Evolutionary conservation across 2,329 filamentous ascomycete species (phyloP), one percentile per base, ranked within the genome.

Genomic region (Xylaria digitata): DNA sequence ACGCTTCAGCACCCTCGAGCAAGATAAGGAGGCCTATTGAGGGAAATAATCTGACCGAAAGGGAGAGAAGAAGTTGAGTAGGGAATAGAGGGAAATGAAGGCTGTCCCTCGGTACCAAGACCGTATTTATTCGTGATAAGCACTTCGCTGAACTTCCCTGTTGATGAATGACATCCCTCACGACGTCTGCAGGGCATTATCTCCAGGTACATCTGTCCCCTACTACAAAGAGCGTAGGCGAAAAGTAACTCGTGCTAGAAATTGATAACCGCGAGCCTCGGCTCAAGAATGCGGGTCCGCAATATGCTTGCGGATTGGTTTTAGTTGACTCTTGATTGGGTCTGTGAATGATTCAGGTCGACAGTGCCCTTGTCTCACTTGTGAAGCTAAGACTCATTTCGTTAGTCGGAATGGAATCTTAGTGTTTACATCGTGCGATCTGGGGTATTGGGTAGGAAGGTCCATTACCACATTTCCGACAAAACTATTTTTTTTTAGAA

Each of bases 241-340:
- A 3, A 11, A 65, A 6, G 66, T 68, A 60, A 8, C 21, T 26
- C 19, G 7, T 68, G 58, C 2, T 68, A 68, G 45, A 30, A 17
- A 5, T 37, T 30, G 21, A 30, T 52, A 58, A 32, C 34, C 54
- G 53, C 15, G 50, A 63, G 63, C 66, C 66, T 66, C 63, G 66
- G 66, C 63, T 68, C 21, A 48, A 48, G 37, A 32, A 23, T 17
- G 53, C 13, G 23, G 57, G 2, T 11, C 56, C 53, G 46, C 30
- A 30, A 17, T 2, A 45, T 49, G 40, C 49, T 2, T 15, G 34
- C 21, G 54, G 52, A 62, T 68, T 68, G 56, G 7, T 50, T 65
- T 66, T 42, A 40, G 45, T 34, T 42, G 23, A 34, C n/a, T 40
- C 13, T 7, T 68, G 63, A 66, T 68, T 68, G 66, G 66, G 15